Evolutionary conservation across 768 basidiomycete genomes (phyloP).

Genomic region (Nidularia sp.): DNA sequence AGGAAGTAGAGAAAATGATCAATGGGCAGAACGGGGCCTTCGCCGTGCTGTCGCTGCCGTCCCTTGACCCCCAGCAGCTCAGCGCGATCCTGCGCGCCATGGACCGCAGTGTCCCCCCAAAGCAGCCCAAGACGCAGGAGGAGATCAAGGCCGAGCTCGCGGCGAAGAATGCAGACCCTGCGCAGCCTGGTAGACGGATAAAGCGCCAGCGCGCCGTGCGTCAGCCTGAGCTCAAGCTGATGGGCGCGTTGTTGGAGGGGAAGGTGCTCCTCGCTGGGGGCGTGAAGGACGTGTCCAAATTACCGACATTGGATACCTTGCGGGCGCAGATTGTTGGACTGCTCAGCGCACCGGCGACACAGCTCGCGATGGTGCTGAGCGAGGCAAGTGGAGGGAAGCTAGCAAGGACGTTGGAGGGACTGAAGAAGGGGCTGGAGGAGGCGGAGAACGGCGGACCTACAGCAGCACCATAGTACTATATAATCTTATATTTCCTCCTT

Average conservation of each 20-base stretch:
- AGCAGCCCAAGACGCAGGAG: conserved; percentile 46
- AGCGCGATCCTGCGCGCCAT: conserved; percentile 63
- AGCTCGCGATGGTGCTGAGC: conserved; percentile 48
- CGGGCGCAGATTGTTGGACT: conserved; percentile 83
- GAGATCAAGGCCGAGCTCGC: conserved; percentile 44
- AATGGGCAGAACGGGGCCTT: conserved; percentile 55
- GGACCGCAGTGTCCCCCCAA: conserved; percentile 61
- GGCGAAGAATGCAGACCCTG: conserved; percentile 59
- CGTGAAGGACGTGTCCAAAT: conserved; percentile 59
- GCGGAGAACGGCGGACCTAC: conserved; percentile 5
- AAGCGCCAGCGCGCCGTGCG: conserved; percentile 53
- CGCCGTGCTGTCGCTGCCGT: conserved; percentile 60
- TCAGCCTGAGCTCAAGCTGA: conserved; percentile 64
- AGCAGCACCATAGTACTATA: conserved; percentile 6
- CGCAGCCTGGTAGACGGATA: conserved; percentile 65
- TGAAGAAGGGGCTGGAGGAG: conserved; percentile 66
- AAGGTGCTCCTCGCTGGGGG: conserved; percentile 57
- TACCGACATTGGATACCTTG: conserved; percentile 77
- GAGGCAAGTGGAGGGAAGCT: conserved; percentile 67
- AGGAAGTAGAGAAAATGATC: conserved; percentile 48
- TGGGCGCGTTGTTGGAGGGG: conserved; percentile 80
- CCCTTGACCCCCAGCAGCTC: conserved; percentile 71
- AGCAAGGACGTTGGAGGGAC: conserved; percentile 71
- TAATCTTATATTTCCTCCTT: background rate
- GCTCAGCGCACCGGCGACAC: conserved; percentile 68